Conservation (phyloP, 495 filamentous ascomycete species). For the Trichoderma asperelloides region DNA sequence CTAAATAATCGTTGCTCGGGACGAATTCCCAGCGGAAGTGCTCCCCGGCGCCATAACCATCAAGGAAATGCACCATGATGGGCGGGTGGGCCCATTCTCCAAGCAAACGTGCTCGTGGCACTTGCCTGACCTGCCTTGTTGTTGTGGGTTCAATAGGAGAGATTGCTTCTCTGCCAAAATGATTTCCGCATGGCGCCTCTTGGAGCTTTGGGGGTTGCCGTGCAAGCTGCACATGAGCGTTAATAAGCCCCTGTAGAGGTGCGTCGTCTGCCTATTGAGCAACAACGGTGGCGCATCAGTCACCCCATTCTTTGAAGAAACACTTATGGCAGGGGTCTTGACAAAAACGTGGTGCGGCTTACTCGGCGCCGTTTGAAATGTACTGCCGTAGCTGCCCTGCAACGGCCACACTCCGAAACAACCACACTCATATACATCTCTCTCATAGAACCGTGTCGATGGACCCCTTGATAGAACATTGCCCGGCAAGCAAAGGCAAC, state of each 20-base stretch:
- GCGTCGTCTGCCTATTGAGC: too few relatives aligned
- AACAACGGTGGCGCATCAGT: too few relatives aligned
- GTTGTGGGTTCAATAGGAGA: neutral
- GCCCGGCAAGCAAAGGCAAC: neutral
- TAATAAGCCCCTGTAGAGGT: neutral
- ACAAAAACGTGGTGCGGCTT: too few relatives aligned
- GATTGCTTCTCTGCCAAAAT: neutral
- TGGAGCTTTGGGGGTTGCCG: too few relatives aligned
- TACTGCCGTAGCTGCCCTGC: too few relatives aligned
- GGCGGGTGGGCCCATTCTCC: neutral
- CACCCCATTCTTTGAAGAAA: too few relatives aligned
- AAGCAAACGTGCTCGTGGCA: neutral
- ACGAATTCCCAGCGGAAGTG: neutral
- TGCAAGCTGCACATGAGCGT: neutral
- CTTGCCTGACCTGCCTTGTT: neutral
- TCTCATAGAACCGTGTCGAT: neutral
- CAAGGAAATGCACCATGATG: neutral
- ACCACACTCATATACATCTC: neutral
- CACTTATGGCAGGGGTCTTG: too few relatives aligned
- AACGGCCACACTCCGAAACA: neutral
- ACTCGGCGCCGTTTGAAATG: too few relatives aligned
- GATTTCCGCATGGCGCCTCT: neutral
- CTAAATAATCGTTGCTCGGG: neutral
- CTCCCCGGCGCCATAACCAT: slow-evolving; percentile 2
- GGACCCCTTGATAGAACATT: neutral